A percentile compares a stretch with the other conserved stretches of the same genome.
Conservation (phyloP, 495 filamentous ascomycete genomes). For the Penicillium paradoxum region DNA sequence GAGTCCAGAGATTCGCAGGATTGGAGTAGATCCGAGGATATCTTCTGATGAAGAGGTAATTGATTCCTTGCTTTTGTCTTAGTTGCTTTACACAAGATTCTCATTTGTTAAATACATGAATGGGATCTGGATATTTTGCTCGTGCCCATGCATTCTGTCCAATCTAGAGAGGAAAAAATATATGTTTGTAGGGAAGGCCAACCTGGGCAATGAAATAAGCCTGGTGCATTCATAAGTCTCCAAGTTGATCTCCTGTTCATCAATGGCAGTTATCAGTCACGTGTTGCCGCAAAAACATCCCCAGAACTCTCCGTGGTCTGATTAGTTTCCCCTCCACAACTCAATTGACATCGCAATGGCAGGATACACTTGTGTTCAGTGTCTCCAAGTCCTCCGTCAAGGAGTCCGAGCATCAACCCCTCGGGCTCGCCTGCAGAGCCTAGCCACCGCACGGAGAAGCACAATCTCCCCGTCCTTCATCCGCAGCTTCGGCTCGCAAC, state of each 20-base stretch:
- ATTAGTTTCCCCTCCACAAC: conserved; percentile 2
- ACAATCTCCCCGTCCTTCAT: conserved; percentile 22
- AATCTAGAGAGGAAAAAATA: background rate
- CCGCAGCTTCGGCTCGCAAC: conserved; percentile 31
- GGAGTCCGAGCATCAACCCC: conserved; percentile 18
- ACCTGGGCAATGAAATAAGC: too few relatives aligned
- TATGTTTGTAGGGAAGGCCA: too few relatives aligned
- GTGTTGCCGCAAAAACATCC: conserved; percentile 10
- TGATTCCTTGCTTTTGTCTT: background rate
- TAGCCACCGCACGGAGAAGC: conserved; percentile 22
- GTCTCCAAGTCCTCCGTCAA: conserved; percentile 35
- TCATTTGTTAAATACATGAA: conserved; percentile 15
- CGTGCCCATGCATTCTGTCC: background rate
- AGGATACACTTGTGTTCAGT: conserved; percentile 41
- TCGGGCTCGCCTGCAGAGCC: conserved; percentile 19
- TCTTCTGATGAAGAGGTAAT: conserved; percentile 41
- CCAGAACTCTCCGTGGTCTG: conserved; percentile 7
- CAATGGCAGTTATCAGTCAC: conserved; percentile 4
- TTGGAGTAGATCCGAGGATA: conserved; percentile 58
- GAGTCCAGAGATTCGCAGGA: conserved; percentile 46
- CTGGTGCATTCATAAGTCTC: background rate
- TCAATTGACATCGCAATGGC: conserved; percentile 31
- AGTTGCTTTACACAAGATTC: conserved; percentile 15
- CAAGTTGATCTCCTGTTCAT: background rate
- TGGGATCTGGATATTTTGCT: conserved; percentile 1